Conservation (phyloP, 163 green algal genomes). For the Volvox carteri region DNA sequence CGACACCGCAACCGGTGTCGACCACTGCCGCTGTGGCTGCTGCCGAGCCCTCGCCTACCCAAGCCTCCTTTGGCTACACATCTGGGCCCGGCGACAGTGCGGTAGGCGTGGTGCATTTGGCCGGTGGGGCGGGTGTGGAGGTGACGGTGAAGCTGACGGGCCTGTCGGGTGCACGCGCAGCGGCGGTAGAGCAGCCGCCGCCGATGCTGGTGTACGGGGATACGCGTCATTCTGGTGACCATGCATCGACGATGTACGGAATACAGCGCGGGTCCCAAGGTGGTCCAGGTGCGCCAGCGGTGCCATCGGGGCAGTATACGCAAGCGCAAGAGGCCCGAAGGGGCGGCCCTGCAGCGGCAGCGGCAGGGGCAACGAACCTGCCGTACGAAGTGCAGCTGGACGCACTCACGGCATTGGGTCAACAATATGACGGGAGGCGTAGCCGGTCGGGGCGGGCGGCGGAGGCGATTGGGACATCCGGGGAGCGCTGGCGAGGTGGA, state of each 20-base stretch:
- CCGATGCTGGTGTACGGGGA: not conserved
- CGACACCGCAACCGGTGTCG: no score
- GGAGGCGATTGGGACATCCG: no score
- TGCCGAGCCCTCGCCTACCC: no score
- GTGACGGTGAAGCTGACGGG: constrained; percentile 2
- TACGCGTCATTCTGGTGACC: not conserved
- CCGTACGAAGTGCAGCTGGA: not conserved
- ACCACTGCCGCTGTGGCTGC: not conserved
- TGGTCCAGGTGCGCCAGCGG: no score
- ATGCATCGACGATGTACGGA: not conserved
- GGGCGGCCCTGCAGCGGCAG: no score
- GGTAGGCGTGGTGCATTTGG: not conserved
- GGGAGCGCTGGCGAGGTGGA: no score
- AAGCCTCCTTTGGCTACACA: no score
- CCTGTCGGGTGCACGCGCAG: not conserved
- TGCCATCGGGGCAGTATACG: not conserved
- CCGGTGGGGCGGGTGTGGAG: not conserved
- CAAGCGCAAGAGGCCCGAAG: no score
- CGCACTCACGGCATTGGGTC: not conserved
- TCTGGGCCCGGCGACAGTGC: no score
- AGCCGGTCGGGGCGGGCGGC: no score
- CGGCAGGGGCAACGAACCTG: not conserved
- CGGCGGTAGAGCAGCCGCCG: not conserved
- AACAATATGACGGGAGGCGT: not conserved
- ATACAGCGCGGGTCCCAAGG: not conserved